These are phyloP conservation scores for Sclerotinia glacialis DNA, from an alignment of 2,329 filamentous ascomycete genomes.

Conservation along the genomic window DNA sequence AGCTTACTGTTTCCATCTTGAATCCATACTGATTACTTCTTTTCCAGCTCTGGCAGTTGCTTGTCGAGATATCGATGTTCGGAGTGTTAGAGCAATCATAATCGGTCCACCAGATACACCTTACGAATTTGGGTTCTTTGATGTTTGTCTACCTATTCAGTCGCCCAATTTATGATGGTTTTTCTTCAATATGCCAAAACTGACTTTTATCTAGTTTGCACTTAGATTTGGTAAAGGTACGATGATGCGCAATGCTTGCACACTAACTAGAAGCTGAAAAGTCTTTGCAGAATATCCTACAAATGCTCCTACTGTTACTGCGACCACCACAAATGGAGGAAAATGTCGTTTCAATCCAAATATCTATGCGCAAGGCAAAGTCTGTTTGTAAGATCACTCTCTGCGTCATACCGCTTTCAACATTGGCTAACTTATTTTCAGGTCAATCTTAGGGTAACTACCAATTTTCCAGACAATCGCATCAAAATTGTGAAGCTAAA, in stretches of 20 bases:
- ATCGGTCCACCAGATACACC: constrained; percentile 91
- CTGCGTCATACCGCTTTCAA: background rate
- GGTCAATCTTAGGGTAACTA: constrained; percentile 78
- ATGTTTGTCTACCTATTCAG: constrained; percentile 54
- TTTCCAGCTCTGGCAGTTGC: constrained; percentile 75
- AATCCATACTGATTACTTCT: constrained; percentile 28
- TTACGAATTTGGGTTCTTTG: constrained; percentile 97
- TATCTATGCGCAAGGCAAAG: constrained; percentile 86
- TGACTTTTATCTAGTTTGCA: constrained; percentile 56
- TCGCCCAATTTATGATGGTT: background rate
- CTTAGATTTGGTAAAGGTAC: constrained; percentile 74
- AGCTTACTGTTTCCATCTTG: background rate
- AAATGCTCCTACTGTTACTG: constrained; percentile 59
- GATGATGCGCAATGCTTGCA: background rate
- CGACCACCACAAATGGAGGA: constrained; percentile 84
- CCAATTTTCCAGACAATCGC: background rate
- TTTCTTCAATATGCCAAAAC: constrained; percentile 22
- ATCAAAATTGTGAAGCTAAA: constrained; percentile 20
- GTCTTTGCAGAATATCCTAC: constrained; percentile 70
- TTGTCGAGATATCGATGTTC: constrained; percentile 83
- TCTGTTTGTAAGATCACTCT: constrained; percentile 72
- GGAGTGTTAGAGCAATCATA: constrained; percentile 82
- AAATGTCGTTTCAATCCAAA: constrained; percentile 93
- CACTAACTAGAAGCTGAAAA: constrained; percentile 21
- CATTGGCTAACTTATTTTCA: constrained; percentile 42